Percentiles rank a stretch among this genome's conserved stretches.
phyloP scores from a whole-genome alignment of 2,329 filamentous ascomycete genomes.

The Colletotrichum lini region DNA sequence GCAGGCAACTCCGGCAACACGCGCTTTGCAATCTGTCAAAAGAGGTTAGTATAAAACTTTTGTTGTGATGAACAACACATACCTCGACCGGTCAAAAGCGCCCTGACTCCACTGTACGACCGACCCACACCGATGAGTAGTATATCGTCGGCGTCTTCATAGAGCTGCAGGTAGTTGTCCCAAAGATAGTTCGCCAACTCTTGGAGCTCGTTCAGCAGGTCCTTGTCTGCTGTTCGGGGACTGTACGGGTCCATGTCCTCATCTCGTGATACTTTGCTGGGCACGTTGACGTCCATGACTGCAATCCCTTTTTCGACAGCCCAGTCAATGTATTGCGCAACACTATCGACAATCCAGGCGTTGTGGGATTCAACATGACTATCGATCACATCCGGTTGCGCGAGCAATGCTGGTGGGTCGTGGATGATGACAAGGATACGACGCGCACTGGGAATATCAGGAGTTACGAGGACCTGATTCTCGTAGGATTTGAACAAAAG shows the following conservation, averaged over 20 bases:
- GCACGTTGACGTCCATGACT: slow-evolving; percentile 93
- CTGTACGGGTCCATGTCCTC: slow-evolving; percentile 67
- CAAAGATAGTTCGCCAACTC: slow-evolving; percentile 89
- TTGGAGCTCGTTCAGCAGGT: slow-evolving; percentile 72
- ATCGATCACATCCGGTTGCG: slow-evolving; percentile 77
- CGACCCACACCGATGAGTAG: slow-evolving; percentile 93
- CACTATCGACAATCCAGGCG: slow-evolving; percentile 87
- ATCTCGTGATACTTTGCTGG: slow-evolving; percentile 78
- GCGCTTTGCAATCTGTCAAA: slow-evolving; percentile 72
- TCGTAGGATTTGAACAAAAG: slow-evolving; percentile 83
- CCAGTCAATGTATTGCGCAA: slow-evolving; percentile 88
- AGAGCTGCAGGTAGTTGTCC: slow-evolving; percentile 95
- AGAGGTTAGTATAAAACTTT: neutral
- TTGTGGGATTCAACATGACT: slow-evolving; percentile 86
- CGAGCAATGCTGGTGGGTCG: slow-evolving; percentile 84
- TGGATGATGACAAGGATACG: slow-evolving; percentile 90
- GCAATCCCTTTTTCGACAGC: slow-evolving; percentile 82
- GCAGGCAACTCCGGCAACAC: slow-evolving; percentile 80
- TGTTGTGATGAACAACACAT: slow-evolving; percentile 44
- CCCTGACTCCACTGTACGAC: slow-evolving; percentile 86
- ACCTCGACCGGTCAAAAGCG: slow-evolving; percentile 85
- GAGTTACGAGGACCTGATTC: slow-evolving; percentile 88
- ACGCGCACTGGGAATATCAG: slow-evolving; percentile 74
- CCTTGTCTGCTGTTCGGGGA: slow-evolving; percentile 60
- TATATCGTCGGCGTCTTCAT: slow-evolving; percentile 78